A percentile compares a stretch with the other conserved stretches of the same genome.
Evolutionary conservation across 169 alveolate species (phyloP).

Genomic region (Plasmodium sp.): DNA sequence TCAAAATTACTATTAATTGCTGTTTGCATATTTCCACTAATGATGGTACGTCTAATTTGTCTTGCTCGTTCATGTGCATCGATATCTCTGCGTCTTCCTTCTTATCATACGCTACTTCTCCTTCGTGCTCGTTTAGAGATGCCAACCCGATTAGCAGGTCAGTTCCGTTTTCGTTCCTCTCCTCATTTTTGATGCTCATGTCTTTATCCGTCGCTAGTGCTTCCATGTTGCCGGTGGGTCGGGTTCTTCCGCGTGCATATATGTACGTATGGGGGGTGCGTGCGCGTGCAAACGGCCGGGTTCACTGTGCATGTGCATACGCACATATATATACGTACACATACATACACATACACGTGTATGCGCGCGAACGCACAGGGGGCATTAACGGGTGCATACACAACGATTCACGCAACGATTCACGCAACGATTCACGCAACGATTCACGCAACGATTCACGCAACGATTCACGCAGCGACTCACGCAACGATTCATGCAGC

Average conservation of each 20-base stretch:
- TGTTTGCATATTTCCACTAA: constrained; percentile 68
- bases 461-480: neutral
- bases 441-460: neutral
- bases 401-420: neutral
- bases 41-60: constrained; percentile 67
- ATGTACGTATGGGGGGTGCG: neutral
- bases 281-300: neutral
- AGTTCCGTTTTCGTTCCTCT: constrained; percentile 12
- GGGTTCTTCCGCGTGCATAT: neutral
- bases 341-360: constrained; percentile 7
- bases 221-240: constrained; percentile 16
- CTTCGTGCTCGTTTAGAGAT: neutral
- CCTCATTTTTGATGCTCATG: constrained; percentile 8
- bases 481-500: neutral
- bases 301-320: neutral
- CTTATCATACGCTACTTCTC: constrained; percentile 14
- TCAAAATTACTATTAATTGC: constrained; percentile 50
- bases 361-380: neutral
- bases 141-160: neutral
- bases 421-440: neutral
- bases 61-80: constrained; percentile 30
- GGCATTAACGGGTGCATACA: no score
- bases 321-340: neutral
- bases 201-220: constrained; percentile 16
- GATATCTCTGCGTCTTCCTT: constrained; percentile 28